Evolutionary conservation across 2,329 filamentous ascomycete species (phyloP).

Genomic region (Salinomyces thailandicus): DNA sequence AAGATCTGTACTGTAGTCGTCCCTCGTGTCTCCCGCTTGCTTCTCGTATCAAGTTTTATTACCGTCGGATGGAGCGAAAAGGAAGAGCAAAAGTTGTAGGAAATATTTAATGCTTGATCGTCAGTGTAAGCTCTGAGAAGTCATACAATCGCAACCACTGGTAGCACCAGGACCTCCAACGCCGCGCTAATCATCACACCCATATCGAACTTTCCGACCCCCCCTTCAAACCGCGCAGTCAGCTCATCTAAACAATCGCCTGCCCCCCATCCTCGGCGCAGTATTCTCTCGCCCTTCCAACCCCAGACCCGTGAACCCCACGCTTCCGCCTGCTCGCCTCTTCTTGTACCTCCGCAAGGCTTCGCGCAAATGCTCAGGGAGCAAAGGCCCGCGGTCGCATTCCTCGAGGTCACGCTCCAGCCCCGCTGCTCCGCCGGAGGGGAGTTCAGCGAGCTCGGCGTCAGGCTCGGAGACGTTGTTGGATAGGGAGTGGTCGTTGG

Average conservation of each 20-base stretch:
- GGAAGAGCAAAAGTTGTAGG: no score
- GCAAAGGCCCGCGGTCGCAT: constrained; percentile 46
- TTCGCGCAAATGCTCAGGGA: constrained; percentile 65
- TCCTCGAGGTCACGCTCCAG: constrained; percentile 20
- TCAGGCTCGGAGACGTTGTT: not conserved
- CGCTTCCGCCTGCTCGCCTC: constrained; percentile 51
- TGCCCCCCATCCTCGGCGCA: constrained; percentile 35
- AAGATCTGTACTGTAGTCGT: no score
- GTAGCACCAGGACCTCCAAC: not conserved
- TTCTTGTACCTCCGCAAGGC: constrained; percentile 59
- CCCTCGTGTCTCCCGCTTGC: no score
- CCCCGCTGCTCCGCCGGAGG: constrained; percentile 20
- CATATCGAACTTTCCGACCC: not conserved
- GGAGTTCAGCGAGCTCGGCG: constrained; percentile 2
- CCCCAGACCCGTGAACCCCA: constrained; percentile 41
- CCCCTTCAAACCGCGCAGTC: not conserved
- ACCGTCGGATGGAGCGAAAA: no score
- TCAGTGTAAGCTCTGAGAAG: no score
- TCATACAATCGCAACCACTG: no score
- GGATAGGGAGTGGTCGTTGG: not conserved
- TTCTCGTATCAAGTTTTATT: no score
- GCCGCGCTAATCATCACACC: constrained; percentile 3
- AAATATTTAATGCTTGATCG: no score
- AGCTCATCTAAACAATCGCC: constrained; percentile 34
- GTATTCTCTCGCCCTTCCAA: constrained; percentile 37